Conservation (phyloP, 768 basidiomycete species). For the Tricholoma terreum region DNA sequence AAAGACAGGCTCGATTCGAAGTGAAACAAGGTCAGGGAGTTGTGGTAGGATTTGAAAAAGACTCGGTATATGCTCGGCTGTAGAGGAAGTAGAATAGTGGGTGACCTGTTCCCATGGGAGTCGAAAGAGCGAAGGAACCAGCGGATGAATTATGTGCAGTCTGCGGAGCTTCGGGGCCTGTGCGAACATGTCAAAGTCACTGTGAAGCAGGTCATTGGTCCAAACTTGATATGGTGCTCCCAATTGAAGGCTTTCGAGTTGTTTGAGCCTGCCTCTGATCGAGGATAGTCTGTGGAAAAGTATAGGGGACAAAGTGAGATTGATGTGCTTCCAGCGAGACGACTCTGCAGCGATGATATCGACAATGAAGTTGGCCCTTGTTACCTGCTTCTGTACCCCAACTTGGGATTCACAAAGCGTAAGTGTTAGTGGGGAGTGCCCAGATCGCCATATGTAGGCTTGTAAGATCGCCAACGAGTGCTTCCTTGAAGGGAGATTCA, state of each 20-base stretch:
- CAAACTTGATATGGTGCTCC: neutral
- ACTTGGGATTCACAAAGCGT: neutral
- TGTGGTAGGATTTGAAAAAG: neutral
- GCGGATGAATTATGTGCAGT: neutral
- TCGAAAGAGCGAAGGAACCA: neutral
- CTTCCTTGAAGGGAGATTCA: neutral
- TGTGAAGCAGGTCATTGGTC: neutral
- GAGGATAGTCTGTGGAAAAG: neutral
- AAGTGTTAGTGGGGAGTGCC: neutral
- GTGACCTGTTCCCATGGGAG: neutral
- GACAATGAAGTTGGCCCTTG: neutral
- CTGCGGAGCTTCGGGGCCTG: neutral
- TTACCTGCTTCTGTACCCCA: neutral
- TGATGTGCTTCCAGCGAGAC: neutral
- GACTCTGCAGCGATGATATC: neutral
- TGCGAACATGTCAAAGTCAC: neutral
- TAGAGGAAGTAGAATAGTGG: neutral
- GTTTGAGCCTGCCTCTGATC: neutral
- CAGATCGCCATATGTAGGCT: neutral
- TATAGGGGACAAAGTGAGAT: neutral
- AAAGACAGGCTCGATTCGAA: neutral
- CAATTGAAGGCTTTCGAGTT: neutral
- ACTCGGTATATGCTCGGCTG: neutral
- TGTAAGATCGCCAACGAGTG: neutral
- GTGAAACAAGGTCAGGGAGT: neutral